Conservation (phyloP, 1,284 basidiomycete genomes). For the Laetiporus sulphureus region DNA sequence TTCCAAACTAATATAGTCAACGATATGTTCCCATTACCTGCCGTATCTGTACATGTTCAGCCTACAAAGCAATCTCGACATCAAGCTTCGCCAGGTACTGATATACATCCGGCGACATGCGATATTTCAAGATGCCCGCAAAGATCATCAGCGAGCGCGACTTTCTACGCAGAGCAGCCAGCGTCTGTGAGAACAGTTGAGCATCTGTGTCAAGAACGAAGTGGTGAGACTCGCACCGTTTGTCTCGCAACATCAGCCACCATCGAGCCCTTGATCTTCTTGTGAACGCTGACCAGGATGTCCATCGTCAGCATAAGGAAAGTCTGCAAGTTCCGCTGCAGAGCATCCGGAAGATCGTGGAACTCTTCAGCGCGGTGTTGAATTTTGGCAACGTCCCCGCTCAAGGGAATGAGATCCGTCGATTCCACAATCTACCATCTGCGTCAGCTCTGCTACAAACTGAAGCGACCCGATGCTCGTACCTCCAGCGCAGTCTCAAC, state of each 20-base stretch:
- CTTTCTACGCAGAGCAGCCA: slow-evolving; percentile 60
- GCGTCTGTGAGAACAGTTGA: slow-evolving; percentile 37
- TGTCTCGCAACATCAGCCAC: slow-evolving; percentile 70
- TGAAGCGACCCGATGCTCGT: slow-evolving; percentile 20
- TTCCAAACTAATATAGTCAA: too few relatives aligned
- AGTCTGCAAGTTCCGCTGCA: slow-evolving; percentile 86
- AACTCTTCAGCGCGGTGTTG: slow-evolving; percentile 88
- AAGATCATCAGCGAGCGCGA: slow-evolving; percentile 82
- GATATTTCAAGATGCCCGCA: slow-evolving; percentile 81
- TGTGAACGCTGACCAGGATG: slow-evolving; percentile 76
- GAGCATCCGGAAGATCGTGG: slow-evolving; percentile 77
- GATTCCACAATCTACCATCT: slow-evolving; percentile 71
- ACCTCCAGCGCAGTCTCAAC: slow-evolving; percentile 81
- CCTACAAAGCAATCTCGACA: slow-evolving; percentile 69
- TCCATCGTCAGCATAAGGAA: slow-evolving; percentile 95
- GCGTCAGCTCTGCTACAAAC: background rate
- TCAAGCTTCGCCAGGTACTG: slow-evolving; percentile 77
- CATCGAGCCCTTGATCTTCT: slow-evolving; percentile 67
- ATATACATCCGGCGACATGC: slow-evolving; percentile 89
- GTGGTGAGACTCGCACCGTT: slow-evolving; percentile 40
- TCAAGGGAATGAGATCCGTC: slow-evolving; percentile 86
- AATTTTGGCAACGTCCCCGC: slow-evolving; percentile 81
- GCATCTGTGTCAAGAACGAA: slow-evolving; percentile 13
- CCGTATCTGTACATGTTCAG: too few relatives aligned
- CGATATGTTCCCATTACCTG: too few relatives aligned